Base-by-base conservation (phyloP, 2,329 filamentous ascomycete species). In the Coniochaeta hoffmannii region DNA sequence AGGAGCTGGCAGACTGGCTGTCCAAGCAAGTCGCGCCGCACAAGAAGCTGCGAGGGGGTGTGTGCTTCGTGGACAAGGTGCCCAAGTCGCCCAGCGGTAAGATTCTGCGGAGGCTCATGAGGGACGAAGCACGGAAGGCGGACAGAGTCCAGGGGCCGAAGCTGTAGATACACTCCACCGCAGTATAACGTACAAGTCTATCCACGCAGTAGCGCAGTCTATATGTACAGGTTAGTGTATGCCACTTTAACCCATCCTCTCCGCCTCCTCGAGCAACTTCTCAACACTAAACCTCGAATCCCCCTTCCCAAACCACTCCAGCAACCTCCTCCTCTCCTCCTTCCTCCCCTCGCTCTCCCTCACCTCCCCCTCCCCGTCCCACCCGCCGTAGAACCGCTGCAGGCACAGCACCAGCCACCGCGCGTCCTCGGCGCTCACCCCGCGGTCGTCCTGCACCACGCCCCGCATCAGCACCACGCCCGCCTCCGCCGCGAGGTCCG, bases 371-470 rank as follows among this genome's bases (percentile, higher is more conserved):
- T 67, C 73, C 53, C 67, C 75, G 56, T 79, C 79, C 77, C 83
- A 76, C 59, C 83, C 82, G 17, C 87, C 83, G 67, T 99, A 99
- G 71, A 99, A 99, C 66, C 90, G 85, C 76, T 99, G 94, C 73
- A 99, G 74, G 63, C 90, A 94, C 83, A 97, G 89, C 52, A 96
- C 77, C 63, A 99, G 73, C 87, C 89, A 97, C 71, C 86, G 86
- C n/a, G 88, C 92, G 67, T 96, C 88, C 54, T 91, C 83, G 0
- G 89, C 80, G 60, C 78, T 85, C 5, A 96, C 83, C 4, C 93
- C 92, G 12, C 86, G 77, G 30, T 87, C 86, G 58, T 90, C 84
- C 54, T 89, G 77, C 14, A 97, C 86, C 61, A 81, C 79, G 0
- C 94, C 94, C 67, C 94, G 88, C 77, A 97, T 87, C 59, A 99